Evolutionary conservation across 768 basidiomycete genomes (phyloP), one percentile per base, ranked within the genome.

Genomic region (Hebeloma cylindrosporum): DNA sequence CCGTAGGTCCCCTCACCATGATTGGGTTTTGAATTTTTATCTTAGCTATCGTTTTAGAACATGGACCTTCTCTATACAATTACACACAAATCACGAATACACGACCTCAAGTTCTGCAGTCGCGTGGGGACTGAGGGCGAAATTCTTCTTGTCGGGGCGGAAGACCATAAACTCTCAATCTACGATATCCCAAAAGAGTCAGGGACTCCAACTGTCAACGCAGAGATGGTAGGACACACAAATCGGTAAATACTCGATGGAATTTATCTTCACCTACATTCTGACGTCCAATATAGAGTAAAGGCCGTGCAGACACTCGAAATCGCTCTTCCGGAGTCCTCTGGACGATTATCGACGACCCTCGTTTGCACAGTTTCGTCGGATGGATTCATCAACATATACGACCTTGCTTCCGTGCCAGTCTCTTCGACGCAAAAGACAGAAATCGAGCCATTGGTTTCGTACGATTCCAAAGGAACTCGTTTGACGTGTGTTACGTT

Each of bases 121-220:
- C 77, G 81, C 34, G 73, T 78, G 0, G 66, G 69, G 18, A 77
- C 75, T 2, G 63, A 68, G 0, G 79, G 77, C 30, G 87, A 93
- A 56, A 61, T 94, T 23, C 68, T 97, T 5, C 72, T 95, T 39
- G 89, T 83, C 5, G 88, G 81, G 2, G 93, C 87, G 4, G 96
- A 99, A 66, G 93, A 97, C 61, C 92, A 87, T 53, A 88, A 88
- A 57, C 70, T 91, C 2, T 79, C 92, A 1, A 68, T 93, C 7
- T 97, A 94, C 65, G 74, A 77, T 36, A 50, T 89, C 22, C 70
- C 73, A 3, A 58, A 67, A 10, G 74, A 81, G 43, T 61, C 63
- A 2, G 63, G 72, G 6, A 60, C 68, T 2, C 86, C 88, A 1
- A 70, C 58, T 5, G 64, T 91, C n/a, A 68, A 88, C 20, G 89